Conservation (phyloP, 257 asterid species). For the Nicotiana undulata region DNA sequence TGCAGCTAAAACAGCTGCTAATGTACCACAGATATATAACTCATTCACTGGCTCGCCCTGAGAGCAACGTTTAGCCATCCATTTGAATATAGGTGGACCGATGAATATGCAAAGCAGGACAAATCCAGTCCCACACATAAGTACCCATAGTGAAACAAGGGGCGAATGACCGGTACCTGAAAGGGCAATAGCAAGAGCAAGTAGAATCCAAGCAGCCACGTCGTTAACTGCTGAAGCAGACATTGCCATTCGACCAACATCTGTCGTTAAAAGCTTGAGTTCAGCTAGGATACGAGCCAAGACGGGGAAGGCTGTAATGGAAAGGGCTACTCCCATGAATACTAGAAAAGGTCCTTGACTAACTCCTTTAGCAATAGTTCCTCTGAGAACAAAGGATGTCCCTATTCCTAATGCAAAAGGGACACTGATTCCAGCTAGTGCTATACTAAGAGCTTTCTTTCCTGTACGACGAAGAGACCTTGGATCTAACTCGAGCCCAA, state of each 20-base stretch:
- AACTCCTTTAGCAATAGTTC: conserved; percentile 17
- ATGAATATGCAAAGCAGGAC: conserved; percentile 8
- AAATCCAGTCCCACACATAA: conserved; percentile 21
- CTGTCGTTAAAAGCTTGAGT: conserved; percentile 27
- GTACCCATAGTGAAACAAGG: conserved; percentile 25
- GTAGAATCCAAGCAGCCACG: conserved; percentile 29
- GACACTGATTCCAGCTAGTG: conserved; percentile 21
- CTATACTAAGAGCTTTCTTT: conserved; percentile 25
- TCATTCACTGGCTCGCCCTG: conserved; percentile 30
- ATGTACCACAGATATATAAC: conserved; percentile 18
- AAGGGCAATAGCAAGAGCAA: conserved; percentile 24
- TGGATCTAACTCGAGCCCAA: conserved; percentile 26
- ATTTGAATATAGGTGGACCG: conserved; percentile 20
- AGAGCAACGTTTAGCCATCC: conserved; percentile 24
- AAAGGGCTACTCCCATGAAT: conserved; percentile 32
- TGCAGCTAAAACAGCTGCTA: conserved; percentile 19
- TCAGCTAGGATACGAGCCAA: conserved; percentile 33
- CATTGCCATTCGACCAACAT: conserved; percentile 31
- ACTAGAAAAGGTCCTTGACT: conserved; percentile 17
- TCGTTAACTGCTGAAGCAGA: conserved; percentile 30
- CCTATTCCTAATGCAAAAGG: conserved; percentile 27
- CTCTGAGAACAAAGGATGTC: conserved; percentile 19
- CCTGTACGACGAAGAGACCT: conserved; percentile 22
- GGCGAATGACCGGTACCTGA: conserved; percentile 22
- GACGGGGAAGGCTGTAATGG: conserved; percentile 35